Percentiles rank a stretch among this genome's conserved stretches.
phyloP scores from a whole-genome alignment of 306 rosid species.

The Quercus aquifolioides region DNA sequence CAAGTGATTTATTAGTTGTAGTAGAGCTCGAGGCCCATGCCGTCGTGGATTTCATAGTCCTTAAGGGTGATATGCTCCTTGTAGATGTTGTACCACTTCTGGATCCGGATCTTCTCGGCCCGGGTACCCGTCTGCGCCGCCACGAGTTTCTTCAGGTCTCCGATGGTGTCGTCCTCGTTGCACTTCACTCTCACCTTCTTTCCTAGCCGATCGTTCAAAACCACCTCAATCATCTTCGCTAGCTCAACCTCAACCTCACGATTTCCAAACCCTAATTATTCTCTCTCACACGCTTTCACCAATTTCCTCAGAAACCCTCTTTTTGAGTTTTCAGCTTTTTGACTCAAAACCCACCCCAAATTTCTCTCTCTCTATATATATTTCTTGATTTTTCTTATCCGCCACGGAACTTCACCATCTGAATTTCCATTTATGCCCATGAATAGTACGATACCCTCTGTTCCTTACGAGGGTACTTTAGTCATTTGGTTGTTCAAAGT shows the following conservation, averaged over 20 bases:
- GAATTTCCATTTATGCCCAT: neutral
- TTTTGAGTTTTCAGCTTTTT: no score
- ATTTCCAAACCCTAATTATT: neutral
- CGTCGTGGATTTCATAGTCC: conserved; percentile 90
- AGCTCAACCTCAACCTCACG: no score
- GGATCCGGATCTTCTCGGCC: conserved; percentile 73
- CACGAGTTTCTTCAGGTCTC: conserved; percentile 88
- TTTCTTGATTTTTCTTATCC: neutral
- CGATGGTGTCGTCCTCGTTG: conserved; percentile 90
- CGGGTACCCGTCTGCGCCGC: conserved; percentile 95
- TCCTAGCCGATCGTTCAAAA: conserved; percentile 80
- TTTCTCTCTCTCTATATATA: neutral
- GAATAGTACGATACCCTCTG: neutral
- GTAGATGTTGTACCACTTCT: conserved; percentile 83
- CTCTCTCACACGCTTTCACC: neutral
- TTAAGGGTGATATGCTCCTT: conserved; percentile 86
- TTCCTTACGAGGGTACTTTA: neutral
- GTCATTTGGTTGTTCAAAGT: neutral
- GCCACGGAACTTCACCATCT: neutral
- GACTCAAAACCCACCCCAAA: no score
- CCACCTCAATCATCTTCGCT: conserved; percentile 94
- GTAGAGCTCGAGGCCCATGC: conserved; percentile 98
- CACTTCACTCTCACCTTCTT: conserved; percentile 95
- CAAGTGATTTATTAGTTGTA: conserved; percentile 46
- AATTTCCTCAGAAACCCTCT: no score